Evolutionary conservation across 2,329 filamentous ascomycete species (phyloP), one percentile per base, ranked within the genome.

Genomic region (Apiospora malaysiana): DNA sequence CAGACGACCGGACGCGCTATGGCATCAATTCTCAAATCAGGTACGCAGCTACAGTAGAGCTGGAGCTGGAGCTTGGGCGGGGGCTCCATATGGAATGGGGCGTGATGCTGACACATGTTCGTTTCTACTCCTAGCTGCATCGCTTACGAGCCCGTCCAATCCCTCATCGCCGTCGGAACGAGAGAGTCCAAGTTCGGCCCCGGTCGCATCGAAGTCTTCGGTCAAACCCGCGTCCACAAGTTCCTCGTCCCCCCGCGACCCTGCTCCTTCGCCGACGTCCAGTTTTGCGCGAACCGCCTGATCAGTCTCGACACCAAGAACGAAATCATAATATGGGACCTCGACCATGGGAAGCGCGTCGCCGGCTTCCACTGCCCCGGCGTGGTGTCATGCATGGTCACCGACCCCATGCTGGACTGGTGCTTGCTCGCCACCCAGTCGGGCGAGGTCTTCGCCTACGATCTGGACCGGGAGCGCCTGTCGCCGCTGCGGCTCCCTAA

Each of bases 321-420:
- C 82, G 95, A 98, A 79, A 80, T 99, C 56, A 90, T 88, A 68
- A 85, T 98, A 76, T 98, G 93, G 87, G 92, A 96, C 71, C 86
- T 98, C 32, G 90, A 92, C 73, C 88, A 89, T 0, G 92, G 91
- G 75, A 86, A 85, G 70, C 86, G 92, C 70, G 75, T 94, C 49
- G 89, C 90, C 37, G 90, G 90, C 45, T 92, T 94, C 78, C 89
- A 93, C 4, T 91, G 94, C 12, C 93, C 94, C 0, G 94, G 94
- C 7, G 87, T 90, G 67, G 93, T 95, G 25, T 91, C 90, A 18
- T 88, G 89, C 43, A 80, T 98, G 77, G 87, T 92, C 71, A 94
- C 93, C 9, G 96, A 99, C 79, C 94, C 95, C 0, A 93, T 94
- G 83, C 86, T 99, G 72, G 96, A 99, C 81, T 99, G 97, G 90